phyloP scores from a whole-genome alignment of 208 protist genomes.

The Trypanosoma theileri region DNA sequence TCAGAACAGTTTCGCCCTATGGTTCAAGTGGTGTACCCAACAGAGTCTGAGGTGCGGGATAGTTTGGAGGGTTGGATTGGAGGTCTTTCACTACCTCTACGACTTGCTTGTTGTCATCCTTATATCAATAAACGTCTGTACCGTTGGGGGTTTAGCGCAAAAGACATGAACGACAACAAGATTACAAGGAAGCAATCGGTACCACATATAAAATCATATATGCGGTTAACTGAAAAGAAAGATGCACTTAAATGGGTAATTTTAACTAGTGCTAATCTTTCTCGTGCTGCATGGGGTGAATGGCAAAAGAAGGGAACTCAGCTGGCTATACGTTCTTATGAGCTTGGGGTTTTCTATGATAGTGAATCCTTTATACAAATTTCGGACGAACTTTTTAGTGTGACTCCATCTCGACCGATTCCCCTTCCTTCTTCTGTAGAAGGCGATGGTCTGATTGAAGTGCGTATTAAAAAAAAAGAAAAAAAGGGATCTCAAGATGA shows the following conservation, averaged over 20 bases:
- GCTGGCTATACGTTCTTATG: conserved; percentile 73
- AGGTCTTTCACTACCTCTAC: conserved; percentile 70
- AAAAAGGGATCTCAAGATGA: background rate
- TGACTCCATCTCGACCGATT: conserved; percentile 41
- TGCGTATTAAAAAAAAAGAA: conserved; percentile 17
- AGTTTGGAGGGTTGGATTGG: conserved; percentile 77
- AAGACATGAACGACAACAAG: background rate
- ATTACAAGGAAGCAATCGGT: conserved; percentile 30
- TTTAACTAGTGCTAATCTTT: conserved; percentile 85
- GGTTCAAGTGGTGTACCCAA: conserved; percentile 80
- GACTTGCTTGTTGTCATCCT: conserved; percentile 43
- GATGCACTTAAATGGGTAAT: conserved; percentile 63
- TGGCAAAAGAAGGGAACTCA: conserved; percentile 32
- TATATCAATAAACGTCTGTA: conserved; percentile 75
- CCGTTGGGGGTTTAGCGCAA: conserved; percentile 40
- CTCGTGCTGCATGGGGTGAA: conserved; percentile 81
- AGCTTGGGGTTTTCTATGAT: conserved; percentile 86
- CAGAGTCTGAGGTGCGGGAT: conserved; percentile 69
- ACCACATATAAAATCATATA: conserved; percentile 90
- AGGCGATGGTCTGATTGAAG: conserved; percentile 24
- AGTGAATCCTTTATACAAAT: conserved; percentile 28
- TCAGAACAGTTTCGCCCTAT: conserved; percentile 8
- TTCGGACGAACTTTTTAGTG: conserved; percentile 26
- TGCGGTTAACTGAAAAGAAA: conserved; percentile 29
- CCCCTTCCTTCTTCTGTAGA: conserved; percentile 28